Evolutionary conservation across 2,329 filamentous ascomycete species (phyloP).

Genomic region (Thermothelomyces thermophilus): DNA sequence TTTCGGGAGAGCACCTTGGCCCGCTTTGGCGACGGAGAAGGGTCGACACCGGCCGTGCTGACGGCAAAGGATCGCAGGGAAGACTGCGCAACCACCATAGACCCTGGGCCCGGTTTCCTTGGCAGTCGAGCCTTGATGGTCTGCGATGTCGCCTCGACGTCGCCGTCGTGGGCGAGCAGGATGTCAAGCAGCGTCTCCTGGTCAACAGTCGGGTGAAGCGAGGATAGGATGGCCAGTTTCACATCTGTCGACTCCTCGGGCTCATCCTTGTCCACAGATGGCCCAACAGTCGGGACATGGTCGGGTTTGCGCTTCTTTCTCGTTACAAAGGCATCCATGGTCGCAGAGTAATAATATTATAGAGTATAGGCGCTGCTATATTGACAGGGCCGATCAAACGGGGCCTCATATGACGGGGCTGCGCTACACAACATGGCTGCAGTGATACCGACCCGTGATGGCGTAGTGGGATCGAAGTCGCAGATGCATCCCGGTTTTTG

Average conservation of each 20-base stretch:
- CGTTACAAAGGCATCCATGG: conserved; percentile 55
- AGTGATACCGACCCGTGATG: background rate
- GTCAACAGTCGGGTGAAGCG: conserved; percentile 59
- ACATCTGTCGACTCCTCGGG: conserved; percentile 79
- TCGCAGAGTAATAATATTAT: too few relatives aligned
- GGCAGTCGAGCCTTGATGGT: conserved; percentile 39
- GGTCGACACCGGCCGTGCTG: conserved; percentile 13
- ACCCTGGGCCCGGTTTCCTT: conserved; percentile 31
- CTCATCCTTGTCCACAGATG: conserved; percentile 22
- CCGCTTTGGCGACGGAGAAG: conserved; percentile 25
- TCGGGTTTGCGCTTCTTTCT: conserved; percentile 44
- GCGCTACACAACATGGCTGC: background rate
- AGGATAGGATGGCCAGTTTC: conserved; percentile 78
- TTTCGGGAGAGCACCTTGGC: conserved; percentile 58
- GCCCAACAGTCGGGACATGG: background rate
- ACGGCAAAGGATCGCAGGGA: conserved; percentile 52
- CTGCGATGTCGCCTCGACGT: conserved; percentile 57
- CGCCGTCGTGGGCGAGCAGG: conserved; percentile 70
- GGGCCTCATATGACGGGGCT: background rate
- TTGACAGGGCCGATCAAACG: background rate
- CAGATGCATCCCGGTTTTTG: too few relatives aligned
- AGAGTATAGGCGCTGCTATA: too few relatives aligned
- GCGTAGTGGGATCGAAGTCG: background rate
- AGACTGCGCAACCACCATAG: conserved; percentile 50
- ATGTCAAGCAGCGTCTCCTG: conserved; percentile 69